These are phyloP conservation scores for Crithidia acanthocephali DNA, from an alignment of 208 protist genomes.

Conservation along the genomic window DNA sequence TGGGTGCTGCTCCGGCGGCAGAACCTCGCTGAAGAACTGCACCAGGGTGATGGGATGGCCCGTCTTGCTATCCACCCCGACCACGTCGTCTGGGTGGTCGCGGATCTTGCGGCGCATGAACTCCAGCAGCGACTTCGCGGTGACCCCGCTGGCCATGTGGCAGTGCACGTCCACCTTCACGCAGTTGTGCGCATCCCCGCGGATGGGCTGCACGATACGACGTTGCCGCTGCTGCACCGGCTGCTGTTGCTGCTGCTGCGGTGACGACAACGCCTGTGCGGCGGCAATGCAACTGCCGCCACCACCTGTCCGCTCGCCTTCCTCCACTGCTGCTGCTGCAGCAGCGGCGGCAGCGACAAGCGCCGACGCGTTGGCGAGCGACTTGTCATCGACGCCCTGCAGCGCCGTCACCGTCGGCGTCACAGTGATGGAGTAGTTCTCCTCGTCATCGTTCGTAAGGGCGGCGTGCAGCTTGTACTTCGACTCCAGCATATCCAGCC, in stretches of 20 bases:
- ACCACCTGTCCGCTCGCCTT: no score
- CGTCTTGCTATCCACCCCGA: conserved; percentile 51
- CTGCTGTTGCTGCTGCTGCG: conserved; percentile 1
- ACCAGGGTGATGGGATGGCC: conserved; percentile 45
- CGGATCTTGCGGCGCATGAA: conserved; percentile 78
- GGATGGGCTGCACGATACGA: conserved; percentile 29
- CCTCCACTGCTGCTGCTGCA: not conserved
- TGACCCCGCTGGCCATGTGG: conserved; percentile 81
- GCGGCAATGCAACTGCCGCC: no score
- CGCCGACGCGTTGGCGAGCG: not conserved
- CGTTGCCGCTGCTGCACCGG: not conserved
- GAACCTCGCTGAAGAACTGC: conserved; percentile 39
- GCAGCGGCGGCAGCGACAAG: not conserved
- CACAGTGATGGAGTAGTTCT: conserved; percentile 27
- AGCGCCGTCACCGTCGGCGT: not conserved
- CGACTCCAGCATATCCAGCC: conserved; percentile 82
- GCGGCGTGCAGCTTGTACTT: conserved; percentile 84
- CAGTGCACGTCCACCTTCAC: conserved; percentile 90
- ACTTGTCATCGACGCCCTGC: not conserved
- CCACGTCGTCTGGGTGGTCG: conserved; percentile 68
- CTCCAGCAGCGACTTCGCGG: conserved; percentile 67
- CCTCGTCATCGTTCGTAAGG: conserved; percentile 82
- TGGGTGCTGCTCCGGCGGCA: conserved; percentile 6
- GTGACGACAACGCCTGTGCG: not conserved
- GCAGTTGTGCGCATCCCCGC: conserved; percentile 79